Conservation (phyloP, 202 grass and related monocot species). For the Setaria viridis region DNA sequence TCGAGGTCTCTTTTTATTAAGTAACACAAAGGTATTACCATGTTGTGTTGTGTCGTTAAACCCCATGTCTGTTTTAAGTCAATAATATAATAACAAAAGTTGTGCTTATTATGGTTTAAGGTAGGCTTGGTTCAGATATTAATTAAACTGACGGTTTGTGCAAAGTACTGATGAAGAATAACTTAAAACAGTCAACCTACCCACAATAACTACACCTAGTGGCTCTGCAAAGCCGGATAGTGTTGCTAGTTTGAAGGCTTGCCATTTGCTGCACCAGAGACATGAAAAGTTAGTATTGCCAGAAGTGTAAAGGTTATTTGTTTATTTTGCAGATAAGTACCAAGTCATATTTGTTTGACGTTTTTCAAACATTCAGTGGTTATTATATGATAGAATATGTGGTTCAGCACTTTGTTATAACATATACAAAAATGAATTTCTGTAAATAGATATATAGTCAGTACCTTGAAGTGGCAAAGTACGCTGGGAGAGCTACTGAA, state of each 20-base stretch:
- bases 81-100: not conserved
- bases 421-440: slow-evolving; percentile 9
- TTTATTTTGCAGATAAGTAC: slow-evolving; percentile 23
- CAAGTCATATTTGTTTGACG: not conserved
- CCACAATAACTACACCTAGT: slow-evolving; percentile 74
- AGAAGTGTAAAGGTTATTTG: not conserved
- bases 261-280: slow-evolving; percentile 73
- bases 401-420: not conserved
- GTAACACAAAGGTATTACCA: not conserved
- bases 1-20: not conserved
- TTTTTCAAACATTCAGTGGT: not conserved
- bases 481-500: slow-evolving; percentile 88
- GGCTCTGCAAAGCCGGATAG: slow-evolving; percentile 79
- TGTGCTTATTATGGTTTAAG: slow-evolving; percentile 13
- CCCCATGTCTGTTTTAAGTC: not conserved
- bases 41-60: not conserved
- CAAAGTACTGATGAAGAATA: not conserved
- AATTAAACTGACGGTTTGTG: not conserved
- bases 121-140: not conserved
- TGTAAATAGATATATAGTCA: slow-evolving; percentile 16
- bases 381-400: slow-evolving; percentile 18
- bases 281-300: slow-evolving; percentile 37
- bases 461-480: slow-evolving; percentile 93
- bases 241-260: slow-evolving; percentile 82
- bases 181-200: slow-evolving; percentile 47